A percentile compares a stretch with the other conserved stretches of the same genome.
Conservation (phyloP, 2,329 filamentous ascomycete species). For the Ophiocordyceps camponoti-rufipedis region DNA sequence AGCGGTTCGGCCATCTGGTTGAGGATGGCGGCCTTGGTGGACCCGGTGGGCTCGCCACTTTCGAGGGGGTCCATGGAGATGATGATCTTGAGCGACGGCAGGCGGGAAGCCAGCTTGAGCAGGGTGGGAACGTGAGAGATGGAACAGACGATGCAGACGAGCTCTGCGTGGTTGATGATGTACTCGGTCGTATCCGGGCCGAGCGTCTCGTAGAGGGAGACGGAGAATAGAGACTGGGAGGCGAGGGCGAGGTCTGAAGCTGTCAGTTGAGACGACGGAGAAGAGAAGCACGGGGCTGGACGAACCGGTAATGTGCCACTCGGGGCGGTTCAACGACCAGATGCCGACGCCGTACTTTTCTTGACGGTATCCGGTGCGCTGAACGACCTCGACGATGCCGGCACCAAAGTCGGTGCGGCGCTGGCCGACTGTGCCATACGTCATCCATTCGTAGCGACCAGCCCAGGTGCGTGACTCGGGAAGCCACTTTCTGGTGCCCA, state of each 20-base stretch:
- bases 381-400: slow-evolving; percentile 68
- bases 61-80: slow-evolving; percentile 73
- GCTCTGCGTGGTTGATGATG: slow-evolving; percentile 78
- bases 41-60: slow-evolving; percentile 54
- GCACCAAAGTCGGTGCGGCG: slow-evolving; percentile 72
- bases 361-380: slow-evolving; percentile 42
- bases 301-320: slow-evolving; percentile 67
- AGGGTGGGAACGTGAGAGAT: slow-evolving; percentile 67
- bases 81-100: slow-evolving; percentile 73
- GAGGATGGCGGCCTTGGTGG: slow-evolving; percentile 65
- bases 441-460: slow-evolving; percentile 66
- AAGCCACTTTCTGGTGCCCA: slow-evolving; percentile 72
- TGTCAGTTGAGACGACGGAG: background rate
- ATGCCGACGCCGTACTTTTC: slow-evolving; percentile 59
- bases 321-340: slow-evolving; percentile 71
- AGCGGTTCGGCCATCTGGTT: slow-evolving; percentile 54
- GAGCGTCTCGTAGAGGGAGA: slow-evolving; percentile 92
- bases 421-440: slow-evolving; percentile 61
- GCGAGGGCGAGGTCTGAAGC: slow-evolving; percentile 62
- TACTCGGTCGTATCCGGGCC: slow-evolving; percentile 84
- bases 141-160: slow-evolving; percentile 60
- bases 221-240: slow-evolving; percentile 74
- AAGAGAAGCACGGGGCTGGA: background rate
- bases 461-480: slow-evolving; percentile 51
- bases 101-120: slow-evolving; percentile 57